Evolutionary conservation across 2,329 filamentous ascomycete species (phyloP), one percentile per base, ranked within the genome.

Genomic region (Arthrobotrys sphaeroides): DNA sequence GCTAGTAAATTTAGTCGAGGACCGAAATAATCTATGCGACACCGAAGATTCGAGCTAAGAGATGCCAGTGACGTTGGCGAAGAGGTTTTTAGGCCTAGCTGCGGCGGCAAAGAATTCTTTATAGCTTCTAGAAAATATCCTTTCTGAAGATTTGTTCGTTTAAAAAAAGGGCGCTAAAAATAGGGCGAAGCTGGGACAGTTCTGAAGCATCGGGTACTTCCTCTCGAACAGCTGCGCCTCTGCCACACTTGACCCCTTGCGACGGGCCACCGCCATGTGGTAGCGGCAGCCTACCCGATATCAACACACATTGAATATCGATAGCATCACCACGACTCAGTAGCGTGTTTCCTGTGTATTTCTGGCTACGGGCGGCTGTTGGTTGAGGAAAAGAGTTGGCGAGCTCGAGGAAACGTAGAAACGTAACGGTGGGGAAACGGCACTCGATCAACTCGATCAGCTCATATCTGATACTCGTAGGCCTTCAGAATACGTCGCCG

Each of bases 391-490:
- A 68, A 40, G 45, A 57, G 28, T 20, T 57, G 24, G 38, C 20
- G 38, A 26, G 36, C n/a, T n/a, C n/a, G n/a, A n/a, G n/a, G n/a
- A n/a, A n/a, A n/a, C n/a, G n/a, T n/a, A 57, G n/a, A 47, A 28
- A 45, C 28, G 12, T 36, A 33, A 31, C 18, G 57, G 62, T 59
- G 70, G 64, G 47, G 59, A 61, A 64, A 60, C 24, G 13, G 70
- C 55, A 64, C 45, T 33, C 22, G 55, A 74, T 74, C 55, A 57
- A 68, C 62, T 68, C 24, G 70, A 68, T 74, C 61, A 20, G n/a
- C 53, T 43, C 26, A 40, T 47, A 45, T 57, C 69, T 74, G 70
- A 74, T 64, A 74, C 70, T 45, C 12, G 43, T 53, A 55, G 55
- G 47, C 51, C 57, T 31, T 68, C 70, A 74, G 45, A 57, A 36